A percentile compares a stretch with the other conserved stretches of the same genome.
These are phyloP conservation scores for Lentithecium fluviatile DNA, from an alignment of 495 filamentous ascomycete genomes.

Conservation along the genomic window DNA sequence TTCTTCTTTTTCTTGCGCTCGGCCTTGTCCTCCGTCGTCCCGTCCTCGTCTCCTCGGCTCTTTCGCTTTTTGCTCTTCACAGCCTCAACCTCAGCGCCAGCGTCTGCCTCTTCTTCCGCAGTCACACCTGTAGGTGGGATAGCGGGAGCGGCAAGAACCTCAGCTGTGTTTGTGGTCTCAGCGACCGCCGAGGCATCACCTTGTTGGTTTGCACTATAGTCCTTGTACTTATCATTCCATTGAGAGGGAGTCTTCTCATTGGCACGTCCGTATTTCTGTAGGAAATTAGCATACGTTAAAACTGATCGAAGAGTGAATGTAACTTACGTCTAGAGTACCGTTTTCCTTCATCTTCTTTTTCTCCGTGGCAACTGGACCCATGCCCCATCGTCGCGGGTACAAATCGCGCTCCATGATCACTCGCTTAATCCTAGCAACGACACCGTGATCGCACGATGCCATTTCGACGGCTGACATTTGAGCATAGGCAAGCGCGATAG, in stretches of 20 bases:
- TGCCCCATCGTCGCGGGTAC: constrained; percentile 91
- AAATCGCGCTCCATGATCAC: constrained; percentile 99
- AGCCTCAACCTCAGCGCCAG: constrained; percentile 1
- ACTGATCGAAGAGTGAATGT: constrained; percentile 7
- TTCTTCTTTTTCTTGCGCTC: constrained; percentile 45
- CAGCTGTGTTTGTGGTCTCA: constrained; percentile 46
- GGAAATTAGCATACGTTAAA: constrained; percentile 35
- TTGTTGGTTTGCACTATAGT: constrained; percentile 60
- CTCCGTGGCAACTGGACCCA: constrained; percentile 83
- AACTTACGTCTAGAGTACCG: constrained; percentile 83
- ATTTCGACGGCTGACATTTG: constrained; percentile 95
- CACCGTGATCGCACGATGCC: constrained; percentile 88
- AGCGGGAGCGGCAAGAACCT: constrained; percentile 44
- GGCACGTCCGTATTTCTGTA: constrained; percentile 77
- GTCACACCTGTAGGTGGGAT: constrained; percentile 31
- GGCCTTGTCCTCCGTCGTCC: constrained; percentile 40
- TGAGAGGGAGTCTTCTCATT: constrained; percentile 90
- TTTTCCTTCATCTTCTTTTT: constrained; percentile 99
- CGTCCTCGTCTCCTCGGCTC: constrained; percentile 42
- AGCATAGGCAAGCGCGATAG: constrained; percentile 90
- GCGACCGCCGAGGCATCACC: constrained; percentile 40
- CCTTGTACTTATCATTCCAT: constrained; percentile 87
- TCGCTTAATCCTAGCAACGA: constrained; percentile 95
- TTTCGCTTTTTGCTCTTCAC: constrained; percentile 40
- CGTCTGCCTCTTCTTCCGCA: constrained; percentile 13